Conservation (phyloP, 305 asterid genomes). For the Lippia alba region DNA sequence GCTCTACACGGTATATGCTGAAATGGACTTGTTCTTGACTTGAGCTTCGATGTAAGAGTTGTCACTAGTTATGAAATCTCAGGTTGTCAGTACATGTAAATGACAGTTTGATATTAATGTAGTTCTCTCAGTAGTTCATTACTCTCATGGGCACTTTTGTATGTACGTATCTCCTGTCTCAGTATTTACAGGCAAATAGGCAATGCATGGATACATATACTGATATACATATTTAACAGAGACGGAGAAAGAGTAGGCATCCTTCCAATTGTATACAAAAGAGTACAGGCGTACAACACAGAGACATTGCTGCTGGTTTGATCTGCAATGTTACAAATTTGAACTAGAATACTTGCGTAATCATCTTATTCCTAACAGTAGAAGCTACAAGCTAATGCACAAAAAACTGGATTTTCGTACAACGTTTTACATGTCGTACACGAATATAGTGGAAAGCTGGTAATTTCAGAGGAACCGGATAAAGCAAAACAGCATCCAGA, state of each 20-base stretch:
- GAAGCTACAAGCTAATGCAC: not conserved
- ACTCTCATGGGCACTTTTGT: too few species aligned
- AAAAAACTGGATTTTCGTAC: slow-evolving; percentile 20
- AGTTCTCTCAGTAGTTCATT: too few species aligned
- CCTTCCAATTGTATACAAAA: too few species aligned
- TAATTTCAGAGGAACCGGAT: not conserved
- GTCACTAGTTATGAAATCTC: not conserved
- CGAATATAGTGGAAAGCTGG: slow-evolving; percentile 18
- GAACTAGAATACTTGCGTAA: slow-evolving; percentile 8
- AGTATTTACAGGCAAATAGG: too few species aligned
- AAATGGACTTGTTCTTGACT: not conserved
- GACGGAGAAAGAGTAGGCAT: not conserved
- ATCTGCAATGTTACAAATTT: slow-evolving; percentile 12
- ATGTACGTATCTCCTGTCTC: too few species aligned
- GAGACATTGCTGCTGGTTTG: not conserved
- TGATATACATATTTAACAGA: not conserved
- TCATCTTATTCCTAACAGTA: slow-evolving; percentile 18
- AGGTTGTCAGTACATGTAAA: too few species aligned
- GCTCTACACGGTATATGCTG: slow-evolving; percentile 24
- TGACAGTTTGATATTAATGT: too few species aligned
- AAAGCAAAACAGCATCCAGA: slow-evolving; percentile 32
- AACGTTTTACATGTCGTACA: slow-evolving; percentile 37
- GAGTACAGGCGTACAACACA: not conserved
- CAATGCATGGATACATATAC: too few species aligned
- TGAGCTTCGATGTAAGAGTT: too few species aligned